phyloP scores from a whole-genome alignment of 2,329 filamentous ascomycete genomes.

The Alternaria sp. region DNA sequence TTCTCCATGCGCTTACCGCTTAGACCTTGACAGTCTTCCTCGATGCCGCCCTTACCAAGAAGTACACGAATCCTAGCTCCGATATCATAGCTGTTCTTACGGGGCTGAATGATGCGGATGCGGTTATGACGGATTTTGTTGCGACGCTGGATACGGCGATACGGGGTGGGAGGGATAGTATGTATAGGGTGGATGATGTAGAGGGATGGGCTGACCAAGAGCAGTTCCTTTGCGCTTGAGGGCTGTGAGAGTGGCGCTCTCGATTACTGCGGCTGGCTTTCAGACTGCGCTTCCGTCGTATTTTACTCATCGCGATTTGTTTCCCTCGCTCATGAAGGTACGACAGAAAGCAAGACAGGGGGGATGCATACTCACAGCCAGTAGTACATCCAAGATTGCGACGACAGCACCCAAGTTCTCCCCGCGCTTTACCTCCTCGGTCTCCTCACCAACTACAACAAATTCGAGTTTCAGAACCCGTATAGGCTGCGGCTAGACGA shows the following conservation, averaged over 20 bases:
- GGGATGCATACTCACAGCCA: conserved; percentile 9
- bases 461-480: conserved; percentile 97
- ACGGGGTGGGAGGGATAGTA: conserved; percentile 74
- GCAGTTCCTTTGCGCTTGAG: conserved; percentile 78
- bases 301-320: conserved; percentile 92
- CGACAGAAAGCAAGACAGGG: not conserved
- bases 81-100: conserved; percentile 91
- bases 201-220: conserved; percentile 18
- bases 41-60: conserved; percentile 80
- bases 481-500: conserved; percentile 91
- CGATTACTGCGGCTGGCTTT: conserved; percentile 90
- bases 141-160: conserved; percentile 82
- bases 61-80: conserved; percentile 92
- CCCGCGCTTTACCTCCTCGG: conserved; percentile 84
- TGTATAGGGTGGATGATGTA: conserved; percentile 40
- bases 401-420: conserved; percentile 65
- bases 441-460: conserved; percentile 95
- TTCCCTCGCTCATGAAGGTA: conserved; percentile 94
- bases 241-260: conserved; percentile 80
- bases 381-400: conserved; percentile 82
- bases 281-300: conserved; percentile 94
- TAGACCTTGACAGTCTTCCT: conserved; percentile 92
- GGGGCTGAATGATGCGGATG: conserved; percentile 86
- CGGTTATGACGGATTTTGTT: conserved; percentile 87
- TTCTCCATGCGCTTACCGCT: conserved; percentile 51